Evolutionary conservation across 768 basidiomycete genomes (phyloP).

Genomic region (Tricholoma terreum): DNA sequence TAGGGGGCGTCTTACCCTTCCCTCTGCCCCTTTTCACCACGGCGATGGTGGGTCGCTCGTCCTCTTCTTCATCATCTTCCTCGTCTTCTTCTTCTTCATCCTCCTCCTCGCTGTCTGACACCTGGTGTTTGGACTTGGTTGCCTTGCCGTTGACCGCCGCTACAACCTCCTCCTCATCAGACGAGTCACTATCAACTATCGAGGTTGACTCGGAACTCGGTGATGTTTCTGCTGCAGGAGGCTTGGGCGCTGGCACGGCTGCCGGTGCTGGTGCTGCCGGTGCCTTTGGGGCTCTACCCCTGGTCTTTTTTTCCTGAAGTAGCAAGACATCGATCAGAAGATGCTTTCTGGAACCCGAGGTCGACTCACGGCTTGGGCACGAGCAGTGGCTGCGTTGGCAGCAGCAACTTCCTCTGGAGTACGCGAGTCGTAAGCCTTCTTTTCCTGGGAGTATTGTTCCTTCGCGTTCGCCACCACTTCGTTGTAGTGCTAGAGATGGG

Average conservation of each 20-base stretch:
- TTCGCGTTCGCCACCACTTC: conserved; percentile 57
- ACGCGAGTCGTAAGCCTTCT: conserved; percentile 61
- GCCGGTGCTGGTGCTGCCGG: conserved; percentile 1
- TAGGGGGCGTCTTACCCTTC: conserved; percentile 6
- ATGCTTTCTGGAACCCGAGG: neutral
- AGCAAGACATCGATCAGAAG: neutral
- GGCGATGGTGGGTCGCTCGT: conserved; percentile 21
- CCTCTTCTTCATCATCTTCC: conserved; percentile 18
- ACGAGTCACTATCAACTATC: conserved; percentile 32
- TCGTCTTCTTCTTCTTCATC: conserved; percentile 17
- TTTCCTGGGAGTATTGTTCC: conserved; percentile 57
- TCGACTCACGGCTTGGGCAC: conserved; percentile 34
- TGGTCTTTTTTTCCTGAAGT: conserved; percentile 23
- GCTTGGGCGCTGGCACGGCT: conserved; percentile 18
- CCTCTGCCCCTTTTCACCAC: conserved; percentile 30
- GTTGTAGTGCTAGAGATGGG: conserved; percentile 43
- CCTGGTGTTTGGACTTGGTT: conserved; percentile 19
- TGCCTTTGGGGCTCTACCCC: conserved; percentile 11
- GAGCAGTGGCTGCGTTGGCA: conserved; percentile 42
- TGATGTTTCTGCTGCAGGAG: conserved; percentile 22
- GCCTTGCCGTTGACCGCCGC: conserved; percentile 3
- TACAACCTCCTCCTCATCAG: conserved; percentile 33
- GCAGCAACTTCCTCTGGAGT: conserved; percentile 47
- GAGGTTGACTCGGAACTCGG: conserved; percentile 29
- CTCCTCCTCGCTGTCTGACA: conserved; percentile 31